These are phyloP conservation scores for Prunella vulgaris DNA, from an alignment of 257 asterid genomes.

Conservation along the genomic window DNA sequence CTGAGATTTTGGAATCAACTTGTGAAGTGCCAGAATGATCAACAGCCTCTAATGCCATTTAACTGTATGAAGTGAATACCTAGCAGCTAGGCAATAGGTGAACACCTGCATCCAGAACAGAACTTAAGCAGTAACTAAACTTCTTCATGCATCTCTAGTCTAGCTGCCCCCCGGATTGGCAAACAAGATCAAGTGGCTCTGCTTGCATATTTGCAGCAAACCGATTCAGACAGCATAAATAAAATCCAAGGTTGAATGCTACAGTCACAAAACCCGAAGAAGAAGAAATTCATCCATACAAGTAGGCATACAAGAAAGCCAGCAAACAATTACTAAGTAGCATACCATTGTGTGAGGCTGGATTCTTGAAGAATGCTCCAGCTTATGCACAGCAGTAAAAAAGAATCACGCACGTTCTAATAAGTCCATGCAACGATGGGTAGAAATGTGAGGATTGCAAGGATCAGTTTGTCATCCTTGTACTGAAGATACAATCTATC, in stretches of 20 bases:
- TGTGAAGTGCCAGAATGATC: constrained; percentile 29
- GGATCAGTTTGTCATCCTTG: constrained; percentile 32
- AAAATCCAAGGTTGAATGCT: constrained; percentile 53
- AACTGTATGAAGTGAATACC: constrained; percentile 20
- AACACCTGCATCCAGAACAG: constrained; percentile 57
- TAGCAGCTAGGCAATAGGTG: constrained; percentile 21
- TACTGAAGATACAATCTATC: constrained; percentile 45
- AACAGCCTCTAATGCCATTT: constrained; percentile 41
- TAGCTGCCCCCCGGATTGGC: constrained; percentile 44
- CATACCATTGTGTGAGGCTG: constrained; percentile 28
- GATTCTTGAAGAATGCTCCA: constrained; percentile 29
- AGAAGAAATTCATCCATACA: constrained; percentile 41
- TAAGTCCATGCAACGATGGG: constrained; percentile 20
- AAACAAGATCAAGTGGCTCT: constrained; percentile 39
- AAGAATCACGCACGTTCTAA: constrained; percentile 29
- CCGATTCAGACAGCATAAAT: constrained; percentile 58
- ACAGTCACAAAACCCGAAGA: constrained; percentile 45
- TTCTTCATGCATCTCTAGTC: constrained; percentile 28
- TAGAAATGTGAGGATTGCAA: constrained; percentile 27
- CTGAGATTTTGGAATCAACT: constrained; percentile 27
- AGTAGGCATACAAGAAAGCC: constrained; percentile 40
- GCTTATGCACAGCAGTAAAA: constrained; percentile 46
- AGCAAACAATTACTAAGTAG: constrained; percentile 39
- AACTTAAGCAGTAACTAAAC: constrained; percentile 39
- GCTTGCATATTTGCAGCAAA: constrained; percentile 42